Conservation (phyloP, 2,329 filamentous ascomycete species). For the Tympanopsis confertula region DNA sequence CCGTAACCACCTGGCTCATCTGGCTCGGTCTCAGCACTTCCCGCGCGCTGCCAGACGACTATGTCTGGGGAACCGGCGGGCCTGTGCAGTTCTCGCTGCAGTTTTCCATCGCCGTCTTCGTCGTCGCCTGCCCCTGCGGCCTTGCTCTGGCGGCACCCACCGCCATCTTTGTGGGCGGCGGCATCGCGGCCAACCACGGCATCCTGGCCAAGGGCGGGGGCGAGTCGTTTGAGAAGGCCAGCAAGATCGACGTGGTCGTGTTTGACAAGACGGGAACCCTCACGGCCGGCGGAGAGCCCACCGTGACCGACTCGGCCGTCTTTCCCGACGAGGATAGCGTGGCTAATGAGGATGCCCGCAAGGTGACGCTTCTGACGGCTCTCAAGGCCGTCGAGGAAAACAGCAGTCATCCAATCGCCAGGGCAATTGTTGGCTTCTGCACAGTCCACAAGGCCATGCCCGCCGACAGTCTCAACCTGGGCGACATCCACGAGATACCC, state of each 20-base stretch:
- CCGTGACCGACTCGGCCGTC: slow-evolving; percentile 43
- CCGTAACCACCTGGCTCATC: slow-evolving; percentile 58
- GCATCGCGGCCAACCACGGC: slow-evolving; percentile 41
- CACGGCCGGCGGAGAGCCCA: slow-evolving; percentile 54
- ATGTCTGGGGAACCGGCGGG: slow-evolving; percentile 40
- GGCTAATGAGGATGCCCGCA: slow-evolving; percentile 8
- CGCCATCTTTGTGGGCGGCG: slow-evolving; percentile 44
- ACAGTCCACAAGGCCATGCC: slow-evolving; percentile 17
- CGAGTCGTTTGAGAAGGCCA: slow-evolving; percentile 46
- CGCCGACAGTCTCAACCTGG: slow-evolving; percentile 15
- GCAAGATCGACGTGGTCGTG: slow-evolving; percentile 38
- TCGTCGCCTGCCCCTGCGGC: slow-evolving; percentile 49
- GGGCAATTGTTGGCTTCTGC: slow-evolving; percentile 57
- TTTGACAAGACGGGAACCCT: slow-evolving; percentile 52
- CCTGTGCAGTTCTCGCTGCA: slow-evolving; percentile 62
- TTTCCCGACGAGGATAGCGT: slow-evolving; percentile 11
- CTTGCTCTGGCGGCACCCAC: slow-evolving; percentile 47
- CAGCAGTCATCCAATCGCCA: slow-evolving; percentile 66
- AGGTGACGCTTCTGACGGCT: slow-evolving; percentile 30
- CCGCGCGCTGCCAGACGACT: slow-evolving; percentile 42
- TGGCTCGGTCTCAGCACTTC: slow-evolving; percentile 58
- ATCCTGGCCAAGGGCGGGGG: slow-evolving; percentile 47
- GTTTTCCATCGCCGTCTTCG: slow-evolving; percentile 57
- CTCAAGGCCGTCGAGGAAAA: slow-evolving; percentile 55
- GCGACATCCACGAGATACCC: slow-evolving; percentile 49